Base-by-base conservation (phyloP, 495 filamentous ascomycete species). In the Aspergillus baeticus region DNA sequence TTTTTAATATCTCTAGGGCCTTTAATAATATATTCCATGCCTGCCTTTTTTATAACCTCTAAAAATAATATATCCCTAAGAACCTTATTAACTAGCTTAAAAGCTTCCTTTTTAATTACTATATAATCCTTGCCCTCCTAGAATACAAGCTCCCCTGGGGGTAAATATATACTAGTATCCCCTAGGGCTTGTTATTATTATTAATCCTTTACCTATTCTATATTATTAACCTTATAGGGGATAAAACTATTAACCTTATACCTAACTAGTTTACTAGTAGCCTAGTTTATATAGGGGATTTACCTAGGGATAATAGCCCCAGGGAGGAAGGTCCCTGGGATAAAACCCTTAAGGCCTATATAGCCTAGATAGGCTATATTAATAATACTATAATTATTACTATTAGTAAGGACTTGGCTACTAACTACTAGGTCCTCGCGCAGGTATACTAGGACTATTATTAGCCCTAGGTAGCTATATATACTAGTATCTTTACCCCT, bases 201-300 rank as follows among this genome's bases (percentile, higher is more conserved):
- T 61, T 63, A 11, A 63, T 72, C 31, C 21, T 69, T 3, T 72
- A 67, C 18, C 20, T 44, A 26, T 68, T 70, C 44, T 72, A 64
- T 34, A 72, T 68, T 50, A 34, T 42, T 11, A 60, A 65, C 14
- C 58, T 68, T 7, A 61, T 70, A 1, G n/a, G n/a, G n/a, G n/a
- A n/a, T n/a, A n/a, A n/a, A n/a, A n/a, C n/a, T n/a, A n/a, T n/a
- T n/a, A n/a, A n/a, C n/a, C n/a, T n/a, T n/a, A n/a, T n/a, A n/a
- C n/a, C n/a, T n/a, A 57, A 68, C 36, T 58, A 68, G 35, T 55
- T 57, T 0, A n/a, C n/a, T n/a, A n/a, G n/a, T n/a, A n/a, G n/a
- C n/a, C n/a, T n/a, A n/a, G n/a, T n/a, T n/a, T n/a, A n/a, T n/a
- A n/a, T n/a, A n/a, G n/a, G n/a, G n/a, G n/a, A n/a, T n/a, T n/a